Conservation (phyloP, 768 basidiomycete genomes). For the Cyathus striatus region DNA sequence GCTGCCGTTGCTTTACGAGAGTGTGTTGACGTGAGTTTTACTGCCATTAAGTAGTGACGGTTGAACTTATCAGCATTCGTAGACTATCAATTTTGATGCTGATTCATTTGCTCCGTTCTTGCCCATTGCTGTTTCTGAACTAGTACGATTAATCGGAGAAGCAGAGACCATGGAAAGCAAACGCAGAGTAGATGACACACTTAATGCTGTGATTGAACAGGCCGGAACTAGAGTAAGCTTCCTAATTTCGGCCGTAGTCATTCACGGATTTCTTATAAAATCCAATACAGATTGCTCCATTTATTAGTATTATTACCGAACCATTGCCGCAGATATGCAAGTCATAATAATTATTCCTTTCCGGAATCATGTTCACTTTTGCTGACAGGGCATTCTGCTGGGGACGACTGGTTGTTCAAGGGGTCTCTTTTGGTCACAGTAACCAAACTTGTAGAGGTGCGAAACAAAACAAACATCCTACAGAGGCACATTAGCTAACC, state of each 20-base stretch:
- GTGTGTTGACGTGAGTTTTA: constrained; percentile 72
- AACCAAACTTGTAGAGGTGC: constrained; percentile 64
- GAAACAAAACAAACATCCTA: constrained; percentile 8
- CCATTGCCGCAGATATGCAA: constrained; percentile 72
- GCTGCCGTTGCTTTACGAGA: constrained; percentile 76
- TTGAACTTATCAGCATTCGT: constrained; percentile 6
- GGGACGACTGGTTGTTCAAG: constrained; percentile 70
- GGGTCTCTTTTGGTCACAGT: constrained; percentile 64
- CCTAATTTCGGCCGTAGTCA: neutral
- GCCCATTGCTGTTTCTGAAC: constrained; percentile 49
- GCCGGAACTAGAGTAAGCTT: constrained; percentile 33
- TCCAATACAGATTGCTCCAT: constrained; percentile 56
- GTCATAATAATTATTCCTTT: constrained; percentile 12
- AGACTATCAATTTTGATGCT: constrained; percentile 65
- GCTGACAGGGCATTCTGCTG: constrained; percentile 58
- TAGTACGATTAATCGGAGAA: constrained; percentile 68
- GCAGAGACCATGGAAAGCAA: constrained; percentile 76
- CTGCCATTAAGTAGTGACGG: neutral
- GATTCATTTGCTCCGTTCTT: constrained; percentile 68
- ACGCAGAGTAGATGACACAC: constrained; percentile 59
- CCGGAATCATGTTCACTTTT: neutral
- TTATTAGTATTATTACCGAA: constrained; percentile 51
- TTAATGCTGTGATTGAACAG: constrained; percentile 67
- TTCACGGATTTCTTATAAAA: neutral
- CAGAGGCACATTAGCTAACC: neutral